These are phyloP conservation scores for Carpinus viminea DNA, from an alignment of 306 rosid species.

Conservation along the genomic window DNA sequence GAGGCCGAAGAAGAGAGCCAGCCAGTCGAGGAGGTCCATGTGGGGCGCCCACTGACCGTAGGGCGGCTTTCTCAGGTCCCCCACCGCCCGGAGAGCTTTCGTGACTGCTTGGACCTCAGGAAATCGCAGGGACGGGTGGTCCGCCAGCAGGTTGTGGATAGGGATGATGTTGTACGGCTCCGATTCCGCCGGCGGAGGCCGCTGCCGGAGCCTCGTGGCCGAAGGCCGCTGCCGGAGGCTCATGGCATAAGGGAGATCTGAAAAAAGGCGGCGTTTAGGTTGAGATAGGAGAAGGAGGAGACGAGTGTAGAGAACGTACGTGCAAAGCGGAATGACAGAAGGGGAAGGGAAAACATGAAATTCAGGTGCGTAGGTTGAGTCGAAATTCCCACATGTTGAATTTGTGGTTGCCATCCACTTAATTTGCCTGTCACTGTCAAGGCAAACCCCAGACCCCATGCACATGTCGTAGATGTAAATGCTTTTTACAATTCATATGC, in stretches of 20 bases:
- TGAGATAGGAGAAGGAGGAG: neutral
- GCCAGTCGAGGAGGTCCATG: constrained; percentile 93
- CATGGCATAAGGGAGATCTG: constrained; percentile 38
- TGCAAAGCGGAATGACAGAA: constrained; percentile 17
- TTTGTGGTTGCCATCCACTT: no score
- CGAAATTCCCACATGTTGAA: no score
- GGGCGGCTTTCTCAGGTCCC: constrained; percentile 73
- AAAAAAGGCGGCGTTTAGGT: neutral
- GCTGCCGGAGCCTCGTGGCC: neutral
- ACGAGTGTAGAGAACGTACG: constrained; percentile 26
- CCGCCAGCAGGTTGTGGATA: constrained; percentile 77
- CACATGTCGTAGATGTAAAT: no score
- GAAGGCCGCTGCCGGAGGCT: constrained; percentile 42
- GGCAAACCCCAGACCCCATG: no score
- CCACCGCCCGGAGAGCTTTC: constrained; percentile 63
- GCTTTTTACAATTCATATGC: no score
- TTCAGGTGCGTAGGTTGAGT: neutral
- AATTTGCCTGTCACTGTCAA: no score
- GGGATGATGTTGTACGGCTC: constrained; percentile 86
- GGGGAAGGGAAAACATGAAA: neutral
- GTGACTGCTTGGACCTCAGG: constrained; percentile 92
- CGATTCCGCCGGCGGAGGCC: constrained; percentile 21
- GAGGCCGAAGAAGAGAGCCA: constrained; percentile 79
- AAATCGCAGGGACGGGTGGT: constrained; percentile 84
- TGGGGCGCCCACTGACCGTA: constrained; percentile 61